A percentile compares a stretch with the other conserved stretches of the same genome.
Conservation (phyloP, 306 rosid species). For the Luffa acutangula region DNA sequence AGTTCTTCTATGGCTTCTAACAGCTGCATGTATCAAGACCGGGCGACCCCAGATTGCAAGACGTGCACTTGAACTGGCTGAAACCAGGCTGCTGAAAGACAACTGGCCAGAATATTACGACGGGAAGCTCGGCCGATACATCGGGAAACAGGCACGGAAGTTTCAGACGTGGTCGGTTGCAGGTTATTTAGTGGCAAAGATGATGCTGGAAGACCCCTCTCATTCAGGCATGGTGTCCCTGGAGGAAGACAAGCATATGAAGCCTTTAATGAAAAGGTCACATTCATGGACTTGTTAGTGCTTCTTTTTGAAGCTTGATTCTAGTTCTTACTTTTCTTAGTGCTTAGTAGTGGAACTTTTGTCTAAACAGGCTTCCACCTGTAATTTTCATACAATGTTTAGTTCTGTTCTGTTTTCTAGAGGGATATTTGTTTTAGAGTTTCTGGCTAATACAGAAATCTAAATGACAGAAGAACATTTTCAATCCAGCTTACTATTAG, state of each 20-base stretch:
- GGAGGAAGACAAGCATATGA: conserved; percentile 55
- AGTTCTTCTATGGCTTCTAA: conserved; percentile 70
- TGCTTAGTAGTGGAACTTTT: not conserved
- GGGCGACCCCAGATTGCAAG: conserved; percentile 74
- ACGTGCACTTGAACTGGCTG: conserved; percentile 66
- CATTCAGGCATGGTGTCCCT: conserved; percentile 51
- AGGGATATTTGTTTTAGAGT: not conserved
- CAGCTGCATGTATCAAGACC: conserved; percentile 62
- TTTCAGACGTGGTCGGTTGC: conserved; percentile 73
- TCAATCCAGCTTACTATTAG: not conserved
- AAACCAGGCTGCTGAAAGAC: conserved; percentile 46
- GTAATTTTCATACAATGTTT: not conserved
- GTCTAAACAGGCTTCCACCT: not conserved
- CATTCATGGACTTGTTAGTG: conserved; percentile 44
- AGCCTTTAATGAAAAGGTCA: conserved; percentile 56
- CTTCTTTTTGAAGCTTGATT: not conserved
- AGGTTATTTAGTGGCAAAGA: conserved; percentile 65
- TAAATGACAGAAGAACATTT: not conserved
- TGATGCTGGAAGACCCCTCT: conserved; percentile 71
- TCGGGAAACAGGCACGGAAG: conserved; percentile 75
- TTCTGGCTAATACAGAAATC: not conserved
- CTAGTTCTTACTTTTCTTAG: not conserved
- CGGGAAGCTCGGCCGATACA: conserved; percentile 48
- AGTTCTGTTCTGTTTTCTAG: not conserved
- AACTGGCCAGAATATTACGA: conserved; percentile 76